These are phyloP conservation scores for Apophysomyces sp. DNA, from an alignment of 371 early-diverging fungal genomes.

Conservation along the genomic window DNA sequence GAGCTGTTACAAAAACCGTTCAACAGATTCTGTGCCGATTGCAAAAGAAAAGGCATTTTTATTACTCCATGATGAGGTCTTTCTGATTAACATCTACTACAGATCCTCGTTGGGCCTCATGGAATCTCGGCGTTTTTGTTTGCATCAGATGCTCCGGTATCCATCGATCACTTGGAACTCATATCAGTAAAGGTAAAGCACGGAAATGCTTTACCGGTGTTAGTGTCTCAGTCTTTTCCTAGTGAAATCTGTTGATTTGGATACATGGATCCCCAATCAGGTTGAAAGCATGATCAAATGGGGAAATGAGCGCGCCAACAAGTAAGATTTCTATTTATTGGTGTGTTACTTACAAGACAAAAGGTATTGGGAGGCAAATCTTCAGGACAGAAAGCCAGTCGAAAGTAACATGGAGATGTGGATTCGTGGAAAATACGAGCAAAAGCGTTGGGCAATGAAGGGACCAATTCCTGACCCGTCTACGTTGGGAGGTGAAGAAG, in stretches of 20 bases:
- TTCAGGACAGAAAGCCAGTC: slow-evolving; percentile 48
- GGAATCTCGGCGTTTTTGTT: slow-evolving; percentile 85
- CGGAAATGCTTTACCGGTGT: not conserved
- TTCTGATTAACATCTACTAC: not conserved
- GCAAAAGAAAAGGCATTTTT: slow-evolving; percentile 73
- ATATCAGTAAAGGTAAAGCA: slow-evolving; percentile 77
- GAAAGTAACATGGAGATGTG: slow-evolving; percentile 75
- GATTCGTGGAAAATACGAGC: slow-evolving; percentile 86
- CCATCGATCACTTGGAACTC: slow-evolving; percentile 84
- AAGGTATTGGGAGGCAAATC: slow-evolving; percentile 67
- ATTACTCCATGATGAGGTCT: not conserved
- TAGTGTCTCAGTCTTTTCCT: not conserved
- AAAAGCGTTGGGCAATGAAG: slow-evolving; percentile 73
- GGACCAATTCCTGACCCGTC: slow-evolving; percentile 77
- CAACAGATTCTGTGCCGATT: slow-evolving; percentile 82
- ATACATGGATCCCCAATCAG: slow-evolving; percentile 87
- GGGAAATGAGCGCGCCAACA: slow-evolving; percentile 84
- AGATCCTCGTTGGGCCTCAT: slow-evolving; percentile 92
- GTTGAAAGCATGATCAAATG: slow-evolving; percentile 79
- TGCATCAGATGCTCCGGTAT: slow-evolving; percentile 88
- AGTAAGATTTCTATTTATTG: slow-evolving; percentile 22
- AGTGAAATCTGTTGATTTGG: slow-evolving; percentile 86
- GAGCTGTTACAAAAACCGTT: slow-evolving; percentile 68
- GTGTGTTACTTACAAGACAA: not conserved
- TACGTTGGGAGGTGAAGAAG: slow-evolving; percentile 51